These are phyloP conservation scores for Collybiopsis confluens DNA, from an alignment of 768 basidiomycete genomes.

Conservation along the genomic window DNA sequence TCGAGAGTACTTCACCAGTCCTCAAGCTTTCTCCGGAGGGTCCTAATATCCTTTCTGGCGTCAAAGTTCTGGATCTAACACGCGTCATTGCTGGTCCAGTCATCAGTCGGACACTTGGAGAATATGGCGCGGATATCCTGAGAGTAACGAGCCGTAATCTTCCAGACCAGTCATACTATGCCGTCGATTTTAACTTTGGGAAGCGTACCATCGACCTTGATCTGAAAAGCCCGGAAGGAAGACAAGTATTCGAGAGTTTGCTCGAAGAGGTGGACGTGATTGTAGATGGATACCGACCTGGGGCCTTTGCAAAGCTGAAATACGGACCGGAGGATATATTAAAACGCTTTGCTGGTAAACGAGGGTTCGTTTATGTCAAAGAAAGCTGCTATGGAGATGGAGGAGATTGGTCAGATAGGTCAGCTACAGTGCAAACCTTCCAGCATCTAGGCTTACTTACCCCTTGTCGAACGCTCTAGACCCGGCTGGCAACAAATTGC, in stretches of 20 bases:
- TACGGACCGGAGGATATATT: slow-evolving; percentile 3
- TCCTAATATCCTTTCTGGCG: slow-evolving; percentile 6
- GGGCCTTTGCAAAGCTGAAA: background rate
- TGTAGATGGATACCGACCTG: slow-evolving; percentile 4
- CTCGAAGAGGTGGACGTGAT: slow-evolving; percentile 6
- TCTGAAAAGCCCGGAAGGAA: slow-evolving; percentile 5
- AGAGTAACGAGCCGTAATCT: slow-evolving; percentile 4
- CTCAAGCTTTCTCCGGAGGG: background rate
- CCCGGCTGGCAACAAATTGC: slow-evolving; percentile 8
- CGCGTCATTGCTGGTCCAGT: slow-evolving; percentile 6
- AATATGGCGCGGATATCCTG: slow-evolving; percentile 3
- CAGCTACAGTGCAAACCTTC: too few relatives aligned
- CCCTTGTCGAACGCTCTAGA: background rate
- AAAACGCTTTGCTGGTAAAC: slow-evolving; percentile 1
- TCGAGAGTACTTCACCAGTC: slow-evolving; percentile 1
- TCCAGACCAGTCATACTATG: slow-evolving; percentile 5
- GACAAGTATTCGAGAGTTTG: slow-evolving; percentile 1
- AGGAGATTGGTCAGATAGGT: slow-evolving; percentile 2
- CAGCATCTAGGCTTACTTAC: too few relatives aligned
- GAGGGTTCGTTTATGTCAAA: slow-evolving; percentile 8
- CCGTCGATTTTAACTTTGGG: slow-evolving; percentile 4
- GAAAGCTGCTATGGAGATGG: slow-evolving; percentile 8
- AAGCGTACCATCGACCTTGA: slow-evolving; percentile 3
- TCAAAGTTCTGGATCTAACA: slow-evolving; percentile 6
- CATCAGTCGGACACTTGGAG: slow-evolving; percentile 4